phyloP scores from a whole-genome alignment of 1,139 yeast genomes.

The Protomyces inundatus region DNA sequence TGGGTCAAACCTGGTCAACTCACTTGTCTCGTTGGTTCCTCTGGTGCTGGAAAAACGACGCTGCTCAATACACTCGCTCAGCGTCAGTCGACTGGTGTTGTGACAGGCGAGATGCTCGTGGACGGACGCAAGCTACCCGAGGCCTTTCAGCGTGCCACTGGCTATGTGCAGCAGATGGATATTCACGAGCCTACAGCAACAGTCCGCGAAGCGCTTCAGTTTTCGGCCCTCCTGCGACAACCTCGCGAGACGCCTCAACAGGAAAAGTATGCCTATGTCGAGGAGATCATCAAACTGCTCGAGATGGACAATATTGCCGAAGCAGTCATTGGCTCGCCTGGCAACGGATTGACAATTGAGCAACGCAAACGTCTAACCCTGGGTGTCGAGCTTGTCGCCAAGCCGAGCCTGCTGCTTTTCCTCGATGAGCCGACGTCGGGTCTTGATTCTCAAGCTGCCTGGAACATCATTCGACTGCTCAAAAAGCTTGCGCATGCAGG shows the following conservation, averaged over 20 bases:
- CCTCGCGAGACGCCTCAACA: constrained; percentile 35
- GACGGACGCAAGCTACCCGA: constrained; percentile 52
- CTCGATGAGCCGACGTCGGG: constrained; percentile 90
- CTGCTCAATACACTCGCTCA: constrained; percentile 56
- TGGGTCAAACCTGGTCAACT: constrained; percentile 57
- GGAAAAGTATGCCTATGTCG: constrained; percentile 43
- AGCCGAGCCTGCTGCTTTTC: constrained; percentile 58
- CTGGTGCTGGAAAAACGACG: constrained; percentile 66
- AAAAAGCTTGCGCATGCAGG: constrained; percentile 54
- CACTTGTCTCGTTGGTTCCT: constrained; percentile 63
- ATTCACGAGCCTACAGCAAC: constrained; percentile 60
- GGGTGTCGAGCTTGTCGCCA: constrained; percentile 66
- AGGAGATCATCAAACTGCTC: constrained; percentile 56
- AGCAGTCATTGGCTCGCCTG: constrained; percentile 66
- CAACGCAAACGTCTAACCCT: constrained; percentile 78
- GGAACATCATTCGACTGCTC: constrained; percentile 59
- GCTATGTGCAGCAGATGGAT: constrained; percentile 64
- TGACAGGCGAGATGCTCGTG: constrained; percentile 61
- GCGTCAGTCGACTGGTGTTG: constrained; percentile 54
- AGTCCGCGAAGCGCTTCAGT: constrained; percentile 66
- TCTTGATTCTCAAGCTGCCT: constrained; percentile 71
- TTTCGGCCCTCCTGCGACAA: constrained; percentile 64
- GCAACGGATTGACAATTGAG: constrained; percentile 76
- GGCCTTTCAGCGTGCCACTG: constrained; percentile 57
- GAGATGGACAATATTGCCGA: constrained; percentile 76